Evolutionary conservation across 164 flowering plant species (phyloP), one percentile per base, ranked within the genome.

Genomic region (Santalum album): DNA sequence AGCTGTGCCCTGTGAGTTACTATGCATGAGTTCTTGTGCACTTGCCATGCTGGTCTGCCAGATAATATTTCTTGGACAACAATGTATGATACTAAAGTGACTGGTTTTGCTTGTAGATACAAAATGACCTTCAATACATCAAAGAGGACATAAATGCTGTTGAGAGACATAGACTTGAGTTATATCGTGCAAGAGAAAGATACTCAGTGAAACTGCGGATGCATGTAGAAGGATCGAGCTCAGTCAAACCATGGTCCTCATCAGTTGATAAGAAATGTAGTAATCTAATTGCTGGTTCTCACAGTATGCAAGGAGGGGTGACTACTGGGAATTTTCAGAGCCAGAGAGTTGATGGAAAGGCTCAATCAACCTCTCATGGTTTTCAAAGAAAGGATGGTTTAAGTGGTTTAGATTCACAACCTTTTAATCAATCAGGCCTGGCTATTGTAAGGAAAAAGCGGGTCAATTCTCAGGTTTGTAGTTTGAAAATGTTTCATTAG

Each of bases 91-190:
- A 20, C 57, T 27, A 32, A 1, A 25, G 45, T 17, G 19, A 52
- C 19, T 26, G n/a, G 3, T 25, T 32, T 42, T 3, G 19, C 49
- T 56, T 69, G 39, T 53, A 94, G 99, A 73, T 84, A 36, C 88
- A 86, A 81, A 67, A 58, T 60, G 96, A 94, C 73, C 90, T 94
- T 51, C 87, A 80, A 58, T 90, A 72, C 64, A 79, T 94, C 53
- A 87, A 84, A 53, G 96, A 90, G 65, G 97, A 94, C 56, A 64
- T 90, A 57, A 73, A 55, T 67, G 66, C 79, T 38, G 96, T 90
- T 23, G 97, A 94, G 74, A 82, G 78, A 58, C 86, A 75, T 61
- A 77, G 86, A 72, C 75, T 78, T 63, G 92, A 90, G 27, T 67
- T 90, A 58, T 79, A 66, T 45, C 81, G 81, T 21, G 72, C 78